A percentile compares a stretch with the other conserved stretches of the same genome.
These are phyloP conservation scores for Gillenia trifoliata DNA, from an alignment of 306 rosid genomes.

Conservation along the genomic window DNA sequence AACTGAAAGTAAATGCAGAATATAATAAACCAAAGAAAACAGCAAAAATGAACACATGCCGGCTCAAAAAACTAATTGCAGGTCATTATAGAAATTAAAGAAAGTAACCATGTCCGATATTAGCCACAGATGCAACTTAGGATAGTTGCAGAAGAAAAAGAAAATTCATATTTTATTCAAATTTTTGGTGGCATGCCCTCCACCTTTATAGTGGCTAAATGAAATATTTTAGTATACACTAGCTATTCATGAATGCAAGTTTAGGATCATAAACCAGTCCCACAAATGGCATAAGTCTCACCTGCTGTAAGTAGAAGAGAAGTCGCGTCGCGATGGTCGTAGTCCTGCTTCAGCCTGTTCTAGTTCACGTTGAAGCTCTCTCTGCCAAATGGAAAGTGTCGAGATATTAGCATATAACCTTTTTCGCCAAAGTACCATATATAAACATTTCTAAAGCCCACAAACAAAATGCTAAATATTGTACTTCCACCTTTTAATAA, in stretches of 20 bases:
- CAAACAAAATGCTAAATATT: not conserved
- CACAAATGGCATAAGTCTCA: constrained; percentile 24
- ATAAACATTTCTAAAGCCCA: not conserved
- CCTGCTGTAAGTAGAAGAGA: constrained; percentile 68
- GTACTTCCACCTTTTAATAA: not conserved
- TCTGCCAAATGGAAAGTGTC: constrained; percentile 31
- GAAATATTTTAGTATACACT: not conserved
- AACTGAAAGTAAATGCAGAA: constrained; percentile 11
- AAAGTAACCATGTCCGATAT: not conserved
- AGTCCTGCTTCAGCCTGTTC: constrained; percentile 92
- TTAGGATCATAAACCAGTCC: not conserved
- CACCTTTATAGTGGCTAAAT: not conserved
- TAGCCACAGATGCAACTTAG: not conserved
- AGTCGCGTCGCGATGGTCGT: constrained; percentile 77
- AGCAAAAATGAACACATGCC: not conserved
- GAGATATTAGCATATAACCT: not conserved
- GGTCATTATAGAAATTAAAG: not conserved
- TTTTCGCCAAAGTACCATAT: not conserved
- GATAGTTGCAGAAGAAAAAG: not conserved
- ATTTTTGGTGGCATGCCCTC: not conserved
- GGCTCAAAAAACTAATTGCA: too few relatives aligned
- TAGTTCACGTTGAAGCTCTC: constrained; percentile 87
- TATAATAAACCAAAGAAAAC: not conserved
- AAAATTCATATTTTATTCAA: not conserved
- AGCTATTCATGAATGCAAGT: not conserved